Evolutionary conservation across 345 rosid species (phyloP).

Genomic region (Dipteronia dyeriana): DNA sequence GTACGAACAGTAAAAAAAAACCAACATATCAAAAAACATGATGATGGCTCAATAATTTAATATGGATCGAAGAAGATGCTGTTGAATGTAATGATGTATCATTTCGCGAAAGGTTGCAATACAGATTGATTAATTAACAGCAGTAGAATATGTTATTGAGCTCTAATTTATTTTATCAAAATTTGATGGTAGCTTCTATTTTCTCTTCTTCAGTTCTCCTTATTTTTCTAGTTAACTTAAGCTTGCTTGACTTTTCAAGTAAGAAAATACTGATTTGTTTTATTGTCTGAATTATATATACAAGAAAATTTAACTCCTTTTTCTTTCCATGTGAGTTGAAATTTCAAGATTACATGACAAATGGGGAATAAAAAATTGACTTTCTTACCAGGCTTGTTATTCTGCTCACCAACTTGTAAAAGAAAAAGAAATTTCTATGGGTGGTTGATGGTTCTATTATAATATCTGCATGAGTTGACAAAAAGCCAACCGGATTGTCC

Average conservation of each 20-base stretch:
- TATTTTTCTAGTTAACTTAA: neutral
- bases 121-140: neutral
- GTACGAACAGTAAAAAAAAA: neutral
- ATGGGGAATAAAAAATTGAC: neutral
- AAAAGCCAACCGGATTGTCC: neutral
- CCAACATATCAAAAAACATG: neutral
- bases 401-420: neutral
- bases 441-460: too few species aligned
- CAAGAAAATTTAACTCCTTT: neutral
- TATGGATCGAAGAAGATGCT: too few species aligned
- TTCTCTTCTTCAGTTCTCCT: neutral
- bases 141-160: neutral
- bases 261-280: too few species aligned
- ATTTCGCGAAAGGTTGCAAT: neutral
- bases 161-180: neutral
- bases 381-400: neutral
- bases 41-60: too few species aligned
- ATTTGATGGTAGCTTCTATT: neutral
- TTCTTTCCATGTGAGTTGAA: neutral
- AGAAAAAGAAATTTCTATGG: neutral
- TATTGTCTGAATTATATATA: neutral
- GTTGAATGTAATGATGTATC: too few species aligned
- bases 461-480: neutral
- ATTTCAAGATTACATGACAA: neutral
- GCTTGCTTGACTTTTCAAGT: too few species aligned